Evolutionary conservation across 257 asterid species (phyloP), one percentile per base, ranked within the genome.

Genomic region (Apocynum venetum): DNA sequence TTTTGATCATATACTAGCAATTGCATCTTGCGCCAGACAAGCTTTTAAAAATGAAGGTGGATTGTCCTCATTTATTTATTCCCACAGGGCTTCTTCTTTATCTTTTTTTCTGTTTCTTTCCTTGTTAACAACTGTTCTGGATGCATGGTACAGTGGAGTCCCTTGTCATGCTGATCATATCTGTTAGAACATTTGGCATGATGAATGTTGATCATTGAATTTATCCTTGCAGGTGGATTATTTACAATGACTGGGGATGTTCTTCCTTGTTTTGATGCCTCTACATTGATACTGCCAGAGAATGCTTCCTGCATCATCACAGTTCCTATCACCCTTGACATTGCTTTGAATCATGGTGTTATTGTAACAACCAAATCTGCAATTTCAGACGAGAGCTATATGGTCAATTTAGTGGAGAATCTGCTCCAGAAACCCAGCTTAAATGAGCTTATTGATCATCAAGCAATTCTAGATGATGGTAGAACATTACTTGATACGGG

Each of bases 171-270:
- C 69, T 76, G 80, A 63, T 72, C 55, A 65, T 46, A 81, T 36
- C 44, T 19, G 44, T 68, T 56, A 51, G 64, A 47, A 63, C 60
- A 69, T 52, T 67, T 43, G 15, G 40, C 57, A 47, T 74, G 57
- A 38, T 53, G 44, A 0, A 63, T 53, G 41, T 76, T 70, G 31
- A 69, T 40, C 51, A 47, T 65, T 56, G 51, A 40, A 31, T 66
- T 71, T n/a, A 72, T 77, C 67, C 80, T 20, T 72, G 77, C 96
- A 95, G 99, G 99, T 75, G 97, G 99, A 61, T 69, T 96, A 76
- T 87, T 96, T 86, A 93, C 86, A 84, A 96, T 96, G 99, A 93
- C 99, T 38, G 98, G 99, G 63, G 99, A 96, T 87, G 99, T 93
- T 84, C 99, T 93, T 83, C 99, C 98, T 82, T 96, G 99, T 87